These are phyloP conservation scores for Linaria vulgaris DNA, from an alignment of 257 asterid species.

Conservation along the genomic window DNA sequence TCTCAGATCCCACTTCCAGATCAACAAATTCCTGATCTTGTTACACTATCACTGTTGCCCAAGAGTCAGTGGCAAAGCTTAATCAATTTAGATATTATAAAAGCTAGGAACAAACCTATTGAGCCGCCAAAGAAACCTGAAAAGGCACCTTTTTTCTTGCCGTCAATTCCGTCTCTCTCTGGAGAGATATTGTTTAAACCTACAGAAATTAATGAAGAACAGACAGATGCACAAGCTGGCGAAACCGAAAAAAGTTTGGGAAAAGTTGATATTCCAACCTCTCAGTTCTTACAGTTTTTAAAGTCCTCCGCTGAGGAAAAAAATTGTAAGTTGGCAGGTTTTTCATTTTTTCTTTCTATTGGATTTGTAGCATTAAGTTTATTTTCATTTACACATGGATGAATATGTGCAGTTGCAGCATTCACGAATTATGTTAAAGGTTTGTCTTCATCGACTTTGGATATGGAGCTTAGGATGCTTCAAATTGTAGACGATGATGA, in stretches of 20 bases:
- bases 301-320: slow-evolving; percentile 43
- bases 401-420: slow-evolving; percentile 59
- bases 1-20: slow-evolving; percentile 30
- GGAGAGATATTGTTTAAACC: slow-evolving; percentile 74
- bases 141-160: slow-evolving; percentile 88
- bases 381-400: slow-evolving; percentile 18
- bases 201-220: slow-evolving; percentile 43
- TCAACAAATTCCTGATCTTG: slow-evolving; percentile 74
- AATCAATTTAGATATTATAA: slow-evolving; percentile 84
- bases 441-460: slow-evolving; percentile 72
- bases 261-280: slow-evolving; percentile 39
- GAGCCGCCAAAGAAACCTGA: slow-evolving; percentile 97
- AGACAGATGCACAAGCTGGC: slow-evolving; percentile 41
- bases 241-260: slow-evolving; percentile 28
- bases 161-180: slow-evolving; percentile 76
- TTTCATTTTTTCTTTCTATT: neutral
- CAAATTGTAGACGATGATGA: slow-evolving; percentile 65
- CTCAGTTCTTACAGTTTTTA: slow-evolving; percentile 63
- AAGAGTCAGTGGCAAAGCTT: slow-evolving; percentile 96
- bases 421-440: slow-evolving; percentile 75
- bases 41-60: slow-evolving; percentile 83
- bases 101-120: slow-evolving; percentile 86
- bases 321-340: slow-evolving; percentile 54
- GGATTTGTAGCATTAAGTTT: slow-evolving; percentile 3
- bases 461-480: slow-evolving; percentile 88